A percentile compares a stretch with the other conserved stretches of the same genome.
These are phyloP conservation scores for Haematococcus sp. DNA, from an alignment of 139 green algal species.

Conservation along the genomic window DNA sequence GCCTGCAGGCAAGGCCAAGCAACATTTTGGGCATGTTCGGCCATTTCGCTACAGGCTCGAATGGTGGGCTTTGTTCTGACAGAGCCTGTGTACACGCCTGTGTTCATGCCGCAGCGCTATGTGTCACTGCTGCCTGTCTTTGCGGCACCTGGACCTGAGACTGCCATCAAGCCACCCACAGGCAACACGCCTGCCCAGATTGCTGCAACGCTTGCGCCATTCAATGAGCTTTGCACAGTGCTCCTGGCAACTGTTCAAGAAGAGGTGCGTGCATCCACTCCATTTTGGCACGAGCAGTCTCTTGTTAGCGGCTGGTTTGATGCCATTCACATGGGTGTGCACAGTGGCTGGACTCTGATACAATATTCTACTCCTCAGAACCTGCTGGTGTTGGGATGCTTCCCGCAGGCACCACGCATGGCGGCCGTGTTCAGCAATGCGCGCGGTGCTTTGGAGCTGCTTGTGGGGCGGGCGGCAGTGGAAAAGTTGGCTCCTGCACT, in stretches of 20 bases:
- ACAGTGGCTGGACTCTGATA: too few relatives aligned
- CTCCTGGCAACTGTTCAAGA: neutral
- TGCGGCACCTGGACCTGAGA: too few relatives aligned
- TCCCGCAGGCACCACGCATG: neutral
- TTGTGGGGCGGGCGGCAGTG: neutral
- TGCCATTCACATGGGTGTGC: neutral
- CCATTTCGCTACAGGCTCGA: too few relatives aligned
- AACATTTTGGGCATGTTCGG: too few relatives aligned
- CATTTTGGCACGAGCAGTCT: neutral
- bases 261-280: neutral
- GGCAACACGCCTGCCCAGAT: too few relatives aligned
- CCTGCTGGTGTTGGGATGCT: neutral
- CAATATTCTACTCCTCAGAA: too few relatives aligned
- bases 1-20: too few relatives aligned
- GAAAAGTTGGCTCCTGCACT: neutral
- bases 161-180: too few relatives aligned
- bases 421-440: neutral
- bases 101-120: constrained; percentile 8
- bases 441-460: neutral
- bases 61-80: too few relatives aligned
- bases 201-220: neutral
- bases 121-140: neutral
- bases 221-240: neutral
- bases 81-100: too few relatives aligned
- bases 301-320: neutral